Base-by-base conservation (phyloP, 2,329 filamentous ascomycete species). In the Nigrospora sphaerica region DNA sequence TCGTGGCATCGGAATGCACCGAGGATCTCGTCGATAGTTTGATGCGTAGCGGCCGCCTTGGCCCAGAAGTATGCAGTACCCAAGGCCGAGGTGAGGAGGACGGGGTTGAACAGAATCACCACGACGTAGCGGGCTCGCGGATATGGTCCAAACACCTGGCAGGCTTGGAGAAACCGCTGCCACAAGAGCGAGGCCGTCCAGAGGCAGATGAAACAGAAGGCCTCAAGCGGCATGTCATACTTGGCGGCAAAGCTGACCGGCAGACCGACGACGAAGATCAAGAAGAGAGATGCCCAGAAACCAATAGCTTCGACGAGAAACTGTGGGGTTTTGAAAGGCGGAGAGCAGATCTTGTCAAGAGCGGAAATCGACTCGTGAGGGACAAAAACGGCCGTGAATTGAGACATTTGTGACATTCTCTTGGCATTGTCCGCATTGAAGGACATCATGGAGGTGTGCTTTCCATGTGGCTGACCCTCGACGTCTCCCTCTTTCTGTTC, bases 31-130 rank as follows among this genome's bases (percentile, higher is more conserved):
- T 32, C 47, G 12, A 63, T 59, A 9, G 43, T 38, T 17, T 46
- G 54, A 5, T 48, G 42, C 2, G 54, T 57, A 19, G 49, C 54
- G 3, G 47, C 33, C 13, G 53, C 49, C 47, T 63, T 62, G 45
- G 49, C 50, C 58, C 59, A 62, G 36, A 63, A 53, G 44, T 62
- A 63, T 12, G 50, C 51, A 9, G 58, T 57, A 6, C 57, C 57
- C 10, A 63, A 49, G 4, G 45, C 56, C 46, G 52, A 57, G 1
- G 59, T 60, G 10, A 60, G 11, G 3, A 63, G 16, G 6, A 63
- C 49, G 2, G 61, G 60, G 44, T 63, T 63, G 32, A 55, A 49
- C 18, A 60, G 44, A 37, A 62, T 53, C 13, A 58, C 42, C 1
- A 61, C 16, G 4, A 47, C 35, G 0, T 49, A 53, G 35, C 52